Percentiles rank a stretch among this genome's conserved stretches.
These are phyloP conservation scores for Geotrichum armillariae DNA, from an alignment of 1,139 yeast genomes.

Conservation along the genomic window DNA sequence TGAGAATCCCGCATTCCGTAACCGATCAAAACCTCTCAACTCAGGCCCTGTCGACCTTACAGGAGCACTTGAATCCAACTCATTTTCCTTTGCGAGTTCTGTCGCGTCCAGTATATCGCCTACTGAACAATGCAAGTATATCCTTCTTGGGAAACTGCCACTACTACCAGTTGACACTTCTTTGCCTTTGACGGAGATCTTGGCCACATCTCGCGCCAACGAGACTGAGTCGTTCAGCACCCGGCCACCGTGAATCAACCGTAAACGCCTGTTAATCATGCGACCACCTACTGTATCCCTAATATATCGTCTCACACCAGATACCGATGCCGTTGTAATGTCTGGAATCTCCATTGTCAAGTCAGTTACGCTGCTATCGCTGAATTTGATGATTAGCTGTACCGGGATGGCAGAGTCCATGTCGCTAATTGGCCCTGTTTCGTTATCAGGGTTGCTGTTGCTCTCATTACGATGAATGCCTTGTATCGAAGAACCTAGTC, in stretches of 20 bases:
- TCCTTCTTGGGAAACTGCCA: constrained; percentile 27
- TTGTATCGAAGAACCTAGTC: neutral
- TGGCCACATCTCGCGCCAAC: constrained; percentile 52
- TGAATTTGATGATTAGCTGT: constrained; percentile 51
- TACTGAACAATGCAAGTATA: constrained; percentile 77
- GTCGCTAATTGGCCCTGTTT: neutral
- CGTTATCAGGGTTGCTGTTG: neutral
- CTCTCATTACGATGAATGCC: neutral
- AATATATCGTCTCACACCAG: constrained; percentile 48
- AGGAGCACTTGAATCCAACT: constrained; percentile 52
- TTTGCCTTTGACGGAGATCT: constrained; percentile 28
- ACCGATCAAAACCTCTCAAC: constrained; percentile 81
- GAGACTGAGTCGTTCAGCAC: constrained; percentile 63
- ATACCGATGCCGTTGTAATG: constrained; percentile 43
- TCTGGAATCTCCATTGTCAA: constrained; percentile 44
- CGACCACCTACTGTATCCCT: constrained; percentile 38
- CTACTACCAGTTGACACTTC: constrained; percentile 2
- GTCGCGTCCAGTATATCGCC: constrained; percentile 64
- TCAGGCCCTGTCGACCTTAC: constrained; percentile 61
- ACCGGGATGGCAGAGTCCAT: constrained; percentile 17
- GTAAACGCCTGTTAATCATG: constrained; percentile 50
- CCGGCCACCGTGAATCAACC: constrained; percentile 74
- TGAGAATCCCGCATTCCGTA: constrained; percentile 79
- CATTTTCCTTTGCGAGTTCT: constrained; percentile 66
- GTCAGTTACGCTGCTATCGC: constrained; percentile 49